Evolutionary conservation across 2,329 filamentous ascomycete species (phyloP).

Genomic region (Aspergillus phoenicis): DNA sequence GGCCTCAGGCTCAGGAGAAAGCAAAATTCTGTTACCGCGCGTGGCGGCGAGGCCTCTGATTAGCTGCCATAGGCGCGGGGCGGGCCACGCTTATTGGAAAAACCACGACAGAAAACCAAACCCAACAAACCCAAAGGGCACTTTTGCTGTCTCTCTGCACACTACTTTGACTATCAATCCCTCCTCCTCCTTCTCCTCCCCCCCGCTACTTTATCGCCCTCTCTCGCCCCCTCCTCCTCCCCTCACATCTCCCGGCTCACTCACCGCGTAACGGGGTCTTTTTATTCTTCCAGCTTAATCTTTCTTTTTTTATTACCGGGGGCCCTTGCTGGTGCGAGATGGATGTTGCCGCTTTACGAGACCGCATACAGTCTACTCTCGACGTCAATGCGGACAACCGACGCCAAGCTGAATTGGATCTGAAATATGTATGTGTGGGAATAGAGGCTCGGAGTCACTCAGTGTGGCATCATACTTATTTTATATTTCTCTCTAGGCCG

Average conservation of each 20-base stretch:
- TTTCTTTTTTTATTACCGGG: constrained; percentile 27
- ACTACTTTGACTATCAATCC: constrained; percentile 10
- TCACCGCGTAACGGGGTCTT: constrained; percentile 26
- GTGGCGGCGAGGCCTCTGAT: constrained; percentile 27
- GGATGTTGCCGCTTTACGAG: constrained; percentile 63
- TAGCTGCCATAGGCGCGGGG: constrained; percentile 31
- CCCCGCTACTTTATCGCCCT: constrained; percentile 16
- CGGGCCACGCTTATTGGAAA: constrained; percentile 27
- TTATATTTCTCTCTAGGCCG: constrained; percentile 63
- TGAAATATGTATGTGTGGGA: constrained; percentile 60
- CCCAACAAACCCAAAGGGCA: constrained; percentile 27
- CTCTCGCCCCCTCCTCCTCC: constrained; percentile 16
- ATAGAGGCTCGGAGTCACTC: constrained; percentile 6
- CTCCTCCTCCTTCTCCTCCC: constrained; percentile 13
- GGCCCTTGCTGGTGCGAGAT: constrained; percentile 49
- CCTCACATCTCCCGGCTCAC: constrained; percentile 16
- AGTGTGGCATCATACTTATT: constrained; percentile 5
- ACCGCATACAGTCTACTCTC: constrained; percentile 66
- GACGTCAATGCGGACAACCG: constrained; percentile 64
- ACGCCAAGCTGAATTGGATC: constrained; percentile 64
- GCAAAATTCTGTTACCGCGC: constrained; percentile 29
- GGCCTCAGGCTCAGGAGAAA: constrained; percentile 5
- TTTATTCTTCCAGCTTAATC: constrained; percentile 31
- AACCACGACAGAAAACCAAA: constrained; percentile 29
- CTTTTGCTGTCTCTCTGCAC: constrained; percentile 19